Percentiles rank a stretch among this genome's conserved stretches.
Evolutionary conservation across 306 rosid genomes (phyloP).

Genomic region (Purshia tridentata): DNA sequence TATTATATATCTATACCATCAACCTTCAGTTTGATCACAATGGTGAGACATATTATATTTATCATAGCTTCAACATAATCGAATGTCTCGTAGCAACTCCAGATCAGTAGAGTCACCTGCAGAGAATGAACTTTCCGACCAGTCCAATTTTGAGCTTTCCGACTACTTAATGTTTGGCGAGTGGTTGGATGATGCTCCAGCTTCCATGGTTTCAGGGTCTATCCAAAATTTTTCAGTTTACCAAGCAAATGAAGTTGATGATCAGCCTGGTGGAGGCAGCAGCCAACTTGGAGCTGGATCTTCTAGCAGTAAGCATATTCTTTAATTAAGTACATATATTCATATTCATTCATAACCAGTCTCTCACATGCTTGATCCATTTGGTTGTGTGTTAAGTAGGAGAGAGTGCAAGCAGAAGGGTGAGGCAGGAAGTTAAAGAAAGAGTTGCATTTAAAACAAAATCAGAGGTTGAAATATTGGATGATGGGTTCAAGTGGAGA

Average conservation of each 20-base stretch:
- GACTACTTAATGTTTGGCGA: constrained; percentile 52
- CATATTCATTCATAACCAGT: no score
- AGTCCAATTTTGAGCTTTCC: constrained; percentile 39
- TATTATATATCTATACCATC: constrained; percentile 22
- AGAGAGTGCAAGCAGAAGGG: constrained; percentile 31
- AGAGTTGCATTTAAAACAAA: constrained; percentile 68
- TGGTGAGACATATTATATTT: not conserved
- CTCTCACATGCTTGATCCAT: not conserved
- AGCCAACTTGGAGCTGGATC: constrained; percentile 34
- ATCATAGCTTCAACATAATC: not conserved
- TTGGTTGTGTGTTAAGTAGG: constrained; percentile 27
- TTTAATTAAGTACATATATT: no score
- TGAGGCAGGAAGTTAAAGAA: constrained; percentile 37
- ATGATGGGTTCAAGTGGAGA: constrained; percentile 92
- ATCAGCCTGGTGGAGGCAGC: constrained; percentile 36
- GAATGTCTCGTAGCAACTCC: constrained; percentile 52
- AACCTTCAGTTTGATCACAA: constrained; percentile 9
- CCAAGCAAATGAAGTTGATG: constrained; percentile 31
- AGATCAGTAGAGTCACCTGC: constrained; percentile 24
- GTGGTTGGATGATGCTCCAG: constrained; percentile 38
- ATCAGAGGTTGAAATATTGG: constrained; percentile 73
- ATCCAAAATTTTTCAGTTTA: constrained; percentile 21
- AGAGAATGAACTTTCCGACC: constrained; percentile 32
- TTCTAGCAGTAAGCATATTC: constrained; percentile 44
- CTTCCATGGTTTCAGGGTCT: constrained; percentile 31